These are phyloP conservation scores for Cytospora piceae DNA, from an alignment of 2,329 filamentous ascomycete species.

Conservation along the genomic window DNA sequence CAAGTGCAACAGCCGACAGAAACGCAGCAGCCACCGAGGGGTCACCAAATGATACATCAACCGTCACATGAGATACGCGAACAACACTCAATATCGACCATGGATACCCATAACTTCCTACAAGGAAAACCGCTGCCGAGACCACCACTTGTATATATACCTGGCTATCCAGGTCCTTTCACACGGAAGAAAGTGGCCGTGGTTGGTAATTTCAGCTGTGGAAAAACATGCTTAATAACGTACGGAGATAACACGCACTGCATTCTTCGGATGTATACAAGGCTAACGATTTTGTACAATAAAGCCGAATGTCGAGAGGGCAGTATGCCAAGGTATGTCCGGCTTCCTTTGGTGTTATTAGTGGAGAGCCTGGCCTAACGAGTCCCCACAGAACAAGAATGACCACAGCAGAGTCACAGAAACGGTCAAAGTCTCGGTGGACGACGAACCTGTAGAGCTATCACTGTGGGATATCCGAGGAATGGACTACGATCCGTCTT, in stretches of 20 bases:
- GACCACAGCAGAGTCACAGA: slow-evolving; percentile 19
- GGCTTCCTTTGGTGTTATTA: neutral
- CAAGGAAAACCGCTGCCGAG: slow-evolving; percentile 27
- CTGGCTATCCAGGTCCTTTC: slow-evolving; percentile 24
- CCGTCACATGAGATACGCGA: slow-evolving; percentile 11
- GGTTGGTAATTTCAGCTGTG: slow-evolving; percentile 30
- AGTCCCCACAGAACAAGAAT: slow-evolving; percentile 1
- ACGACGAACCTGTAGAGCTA: slow-evolving; percentile 27
- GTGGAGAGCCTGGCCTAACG: neutral
- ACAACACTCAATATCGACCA: slow-evolving; percentile 23
- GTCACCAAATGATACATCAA: neutral
- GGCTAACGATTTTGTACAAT: slow-evolving; percentile 3
- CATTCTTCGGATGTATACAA: neutral
- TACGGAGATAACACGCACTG: neutral
- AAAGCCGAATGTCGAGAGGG: slow-evolving; percentile 25
- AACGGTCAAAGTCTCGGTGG: slow-evolving; percentile 25
- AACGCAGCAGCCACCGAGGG: neutral
- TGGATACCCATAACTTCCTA: slow-evolving; percentile 21
- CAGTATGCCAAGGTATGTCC: slow-evolving; percentile 20
- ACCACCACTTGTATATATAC: slow-evolving; percentile 26
- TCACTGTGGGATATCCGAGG: slow-evolving; percentile 29
- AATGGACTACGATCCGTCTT: slow-evolving; percentile 30
- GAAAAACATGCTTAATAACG: slow-evolving; percentile 29
- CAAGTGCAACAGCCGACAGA: slow-evolving; percentile 1
- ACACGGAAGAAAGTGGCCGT: slow-evolving; percentile 29